Conservation (phyloP, 345 rosid genomes). For the Syzygium oleosum region DNA sequence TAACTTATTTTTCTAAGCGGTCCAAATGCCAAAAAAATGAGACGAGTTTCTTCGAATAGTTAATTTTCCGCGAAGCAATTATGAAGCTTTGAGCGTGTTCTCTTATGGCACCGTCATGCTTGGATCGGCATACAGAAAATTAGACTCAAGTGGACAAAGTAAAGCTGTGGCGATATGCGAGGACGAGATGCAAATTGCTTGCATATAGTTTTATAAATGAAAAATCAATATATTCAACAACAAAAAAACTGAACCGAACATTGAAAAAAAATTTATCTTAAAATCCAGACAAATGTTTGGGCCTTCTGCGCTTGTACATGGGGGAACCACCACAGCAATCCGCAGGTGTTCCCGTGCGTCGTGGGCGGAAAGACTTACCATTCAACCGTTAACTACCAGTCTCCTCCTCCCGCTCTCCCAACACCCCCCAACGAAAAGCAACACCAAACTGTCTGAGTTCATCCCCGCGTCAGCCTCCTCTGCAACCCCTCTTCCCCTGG, state of each 20-base stretch:
- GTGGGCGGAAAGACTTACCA: not conserved
- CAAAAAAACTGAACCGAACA: not conserved
- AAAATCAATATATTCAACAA: not conserved
- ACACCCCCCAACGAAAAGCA: not conserved
- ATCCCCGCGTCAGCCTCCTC: not conserved
- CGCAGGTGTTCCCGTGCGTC: not conserved
- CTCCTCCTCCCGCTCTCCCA: not conserved
- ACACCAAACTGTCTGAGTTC: not conserved
- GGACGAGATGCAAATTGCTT: not conserved
- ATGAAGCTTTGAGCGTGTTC: too few species aligned
- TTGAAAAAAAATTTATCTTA: not conserved
- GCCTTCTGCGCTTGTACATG: not conserved
- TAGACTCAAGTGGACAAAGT: not conserved
- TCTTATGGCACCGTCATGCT: fast-evolving
- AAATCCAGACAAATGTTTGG: not conserved
- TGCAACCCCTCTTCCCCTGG: too few species aligned
- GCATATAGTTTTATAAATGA: not conserved
- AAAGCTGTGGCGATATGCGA: not conserved
- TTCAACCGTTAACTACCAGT: slow-evolving; percentile 11
- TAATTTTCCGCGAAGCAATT: too few species aligned
- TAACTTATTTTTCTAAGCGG: too few species aligned
- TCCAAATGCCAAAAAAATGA: too few species aligned
- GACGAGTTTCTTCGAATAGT: too few species aligned
- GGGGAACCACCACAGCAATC: not conserved
- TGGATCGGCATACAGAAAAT: not conserved